A percentile compares a stretch with the other conserved stretches of the same genome.
These are phyloP conservation scores for Thecaphora thlaspeos DNA, from an alignment of 1,284 basidiomycete species.

Conservation along the genomic window DNA sequence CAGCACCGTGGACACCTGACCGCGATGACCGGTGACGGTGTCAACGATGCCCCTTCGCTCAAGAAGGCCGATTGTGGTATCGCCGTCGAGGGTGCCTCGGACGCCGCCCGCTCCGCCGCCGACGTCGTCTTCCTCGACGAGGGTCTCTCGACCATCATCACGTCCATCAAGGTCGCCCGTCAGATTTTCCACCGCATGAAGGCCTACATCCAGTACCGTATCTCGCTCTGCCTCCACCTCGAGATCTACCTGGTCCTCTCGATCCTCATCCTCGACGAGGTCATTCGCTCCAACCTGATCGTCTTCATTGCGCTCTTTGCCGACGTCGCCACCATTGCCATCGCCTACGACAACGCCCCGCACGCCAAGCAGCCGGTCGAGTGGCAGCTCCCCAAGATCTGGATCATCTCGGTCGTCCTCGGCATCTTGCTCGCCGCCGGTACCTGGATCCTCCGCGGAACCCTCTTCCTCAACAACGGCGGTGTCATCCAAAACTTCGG, in stretches of 20 bases:
- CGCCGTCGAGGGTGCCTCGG: constrained; percentile 63
- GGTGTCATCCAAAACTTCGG: constrained; percentile 65
- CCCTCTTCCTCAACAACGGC: constrained; percentile 61
- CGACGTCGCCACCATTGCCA: constrained; percentile 63
- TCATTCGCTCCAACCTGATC: constrained; percentile 64
- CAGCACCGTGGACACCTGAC: constrained; percentile 64
- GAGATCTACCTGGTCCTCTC: constrained; percentile 64
- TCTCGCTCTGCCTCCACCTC: constrained; percentile 63
- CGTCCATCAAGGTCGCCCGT: constrained; percentile 65
- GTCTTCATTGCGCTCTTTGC: constrained; percentile 66
- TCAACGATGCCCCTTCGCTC: constrained; percentile 61
- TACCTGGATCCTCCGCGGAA: constrained; percentile 64
- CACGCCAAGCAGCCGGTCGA: constrained; percentile 63
- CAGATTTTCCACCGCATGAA: constrained; percentile 67
- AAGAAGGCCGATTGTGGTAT: constrained; percentile 63
- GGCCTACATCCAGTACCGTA: constrained; percentile 61
- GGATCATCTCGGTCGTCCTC: constrained; percentile 63
- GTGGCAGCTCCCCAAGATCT: constrained; percentile 66
- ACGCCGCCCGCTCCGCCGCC: constrained; percentile 62
- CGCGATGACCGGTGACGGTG: constrained; percentile 62
- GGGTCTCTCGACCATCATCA: constrained; percentile 62
- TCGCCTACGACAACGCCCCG: constrained; percentile 64
- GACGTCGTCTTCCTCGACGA: constrained; percentile 64
- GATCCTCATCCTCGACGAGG: constrained; percentile 64
- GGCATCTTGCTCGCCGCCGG: constrained; percentile 61